Evolutionary conservation across 1,284 basidiomycete genomes (phyloP), one percentile per base, ranked within the genome.

Genomic region (Moesziomyces antarcticus): DNA sequence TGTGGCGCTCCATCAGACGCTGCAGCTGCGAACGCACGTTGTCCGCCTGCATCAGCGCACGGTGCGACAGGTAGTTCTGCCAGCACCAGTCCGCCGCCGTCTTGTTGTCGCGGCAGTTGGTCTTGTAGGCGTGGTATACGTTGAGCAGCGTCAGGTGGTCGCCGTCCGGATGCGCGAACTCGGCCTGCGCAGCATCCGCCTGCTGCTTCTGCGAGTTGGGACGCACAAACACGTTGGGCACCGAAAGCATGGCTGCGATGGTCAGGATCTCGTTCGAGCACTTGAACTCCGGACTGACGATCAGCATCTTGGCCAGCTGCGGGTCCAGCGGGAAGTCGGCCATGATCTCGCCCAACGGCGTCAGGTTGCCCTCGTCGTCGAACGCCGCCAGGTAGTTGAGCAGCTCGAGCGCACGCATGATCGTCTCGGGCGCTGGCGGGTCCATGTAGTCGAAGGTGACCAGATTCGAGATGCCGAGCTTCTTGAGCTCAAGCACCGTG

Each of bases 301-400:
- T 94, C 59, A 99, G 89, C 90, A 97, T 92, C 85, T 98, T 83
- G 46, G 96, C 90, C 73, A 97, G 88, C 58, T 98, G 96, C 33
- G 97, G 96, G 84, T 99, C 97, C 27, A 99, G 88, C 16, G 96
- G 96, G 86, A 99, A 97, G 75, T 98, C 95, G 13, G 96, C 96
- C 96, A 99, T 98, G 67, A 95, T 92, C 48, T 86, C 87, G 14
- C 97, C 96, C 2, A 98, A 86, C 0, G 91, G 86, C 1, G 96
- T 99, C 57, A 99, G 85, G 69, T 93, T 90, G 18, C 97, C 96
- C 6, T 97, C 93, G 78, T 99, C 94, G 82, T 99, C 94, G 66
- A 99, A 87, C 0, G 95, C 96, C 5, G 91, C 90, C 27, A 99
- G 88, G 85, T 92, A 97, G 65, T 98, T 97, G 56, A 99, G 87